Evolutionary conservation across 2,329 filamentous ascomycete genomes (phyloP), one percentile per base, ranked within the genome.

Genomic region (Penicillium sp.): DNA sequence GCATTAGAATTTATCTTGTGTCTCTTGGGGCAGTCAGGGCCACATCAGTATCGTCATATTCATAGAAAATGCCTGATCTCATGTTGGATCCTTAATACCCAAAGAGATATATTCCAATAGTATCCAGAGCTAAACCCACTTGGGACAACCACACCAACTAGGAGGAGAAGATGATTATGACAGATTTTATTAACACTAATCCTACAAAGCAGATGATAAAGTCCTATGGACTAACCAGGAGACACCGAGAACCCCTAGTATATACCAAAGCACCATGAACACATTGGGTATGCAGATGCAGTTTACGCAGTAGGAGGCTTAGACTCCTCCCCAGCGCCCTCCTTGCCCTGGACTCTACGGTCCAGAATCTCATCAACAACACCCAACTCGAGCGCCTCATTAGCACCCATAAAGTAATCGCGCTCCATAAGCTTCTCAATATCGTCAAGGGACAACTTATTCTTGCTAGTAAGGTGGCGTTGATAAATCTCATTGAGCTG

Each of bases 361-460:
- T 76, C 82, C 65, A 99, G 71, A 58, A 99, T 92, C 76, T 93
- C 87, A 73, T 99, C 94, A 59, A 99, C 86, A 65, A 99, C 90
- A 0, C 94, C 94, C 74, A 95, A 83, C 49, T 95, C 90, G 67
- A 91, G 79, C 9, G 94, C 94, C 78, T 99, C 92, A 44, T 90
- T 79, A 0, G 92, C 92, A 53, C 88, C 89, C 82, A 99, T 83
- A 67, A 97, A 97, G 69, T 94, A 94, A 74, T 99, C 94, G 55
- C 94, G 81, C 79, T 99, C 94, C 93, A 99, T 97, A 73, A 97
- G 83, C 72, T 88, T 90, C 74, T 94, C 93, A 69, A 99, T 89
- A 69, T 95, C 89, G 47, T 92, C 87, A 35, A 96, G 69, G 34
- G 81, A 86, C 72, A 91, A 87, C 49, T 86, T 81, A 73, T 85